Conservation (phyloP, 768 basidiomycete genomes). For the Pleurotus ostreatus region DNA sequence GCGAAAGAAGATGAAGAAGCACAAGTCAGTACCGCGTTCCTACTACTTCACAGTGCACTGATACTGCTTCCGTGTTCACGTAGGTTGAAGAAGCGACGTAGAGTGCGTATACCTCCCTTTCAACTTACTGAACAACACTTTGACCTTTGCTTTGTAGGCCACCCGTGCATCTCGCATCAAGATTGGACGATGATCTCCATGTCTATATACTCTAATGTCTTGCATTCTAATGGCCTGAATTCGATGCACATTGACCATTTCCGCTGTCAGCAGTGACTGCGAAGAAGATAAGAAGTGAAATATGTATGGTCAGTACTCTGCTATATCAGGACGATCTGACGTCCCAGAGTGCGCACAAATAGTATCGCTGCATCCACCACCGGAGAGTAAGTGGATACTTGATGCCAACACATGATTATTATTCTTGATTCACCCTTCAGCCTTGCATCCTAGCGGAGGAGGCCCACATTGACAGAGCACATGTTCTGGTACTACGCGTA, state of each 20-base stretch:
- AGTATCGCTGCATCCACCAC: too few species aligned
- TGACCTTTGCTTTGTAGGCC: constrained; percentile 28
- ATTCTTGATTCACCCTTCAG: too few species aligned
- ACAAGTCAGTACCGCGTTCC: constrained; percentile 62
- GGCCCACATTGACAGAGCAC: too few species aligned
- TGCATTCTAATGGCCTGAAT: background rate
- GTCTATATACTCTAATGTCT: constrained; percentile 10
- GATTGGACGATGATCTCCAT: constrained; percentile 23
- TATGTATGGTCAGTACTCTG: too few species aligned
- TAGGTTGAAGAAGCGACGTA: constrained; percentile 88
- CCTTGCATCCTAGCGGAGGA: too few species aligned
- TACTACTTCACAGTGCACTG: constrained; percentile 5
- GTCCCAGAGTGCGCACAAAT: too few species aligned
- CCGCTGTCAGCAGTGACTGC: background rate
- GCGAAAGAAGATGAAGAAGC: constrained; percentile 95
- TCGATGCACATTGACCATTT: background rate
- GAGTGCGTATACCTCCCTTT: constrained; percentile 43
- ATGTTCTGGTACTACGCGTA: too few species aligned
- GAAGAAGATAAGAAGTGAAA: too few species aligned
- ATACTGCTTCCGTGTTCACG: constrained; percentile 4
- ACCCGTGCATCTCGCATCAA: constrained; percentile 38
- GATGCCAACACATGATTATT: too few species aligned
- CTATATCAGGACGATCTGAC: too few species aligned
- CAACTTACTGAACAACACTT: background rate
- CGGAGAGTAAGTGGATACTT: too few species aligned